These are phyloP conservation scores for Oxytropis ochrocephala DNA, from an alignment of 306 rosid species.

Conservation along the genomic window DNA sequence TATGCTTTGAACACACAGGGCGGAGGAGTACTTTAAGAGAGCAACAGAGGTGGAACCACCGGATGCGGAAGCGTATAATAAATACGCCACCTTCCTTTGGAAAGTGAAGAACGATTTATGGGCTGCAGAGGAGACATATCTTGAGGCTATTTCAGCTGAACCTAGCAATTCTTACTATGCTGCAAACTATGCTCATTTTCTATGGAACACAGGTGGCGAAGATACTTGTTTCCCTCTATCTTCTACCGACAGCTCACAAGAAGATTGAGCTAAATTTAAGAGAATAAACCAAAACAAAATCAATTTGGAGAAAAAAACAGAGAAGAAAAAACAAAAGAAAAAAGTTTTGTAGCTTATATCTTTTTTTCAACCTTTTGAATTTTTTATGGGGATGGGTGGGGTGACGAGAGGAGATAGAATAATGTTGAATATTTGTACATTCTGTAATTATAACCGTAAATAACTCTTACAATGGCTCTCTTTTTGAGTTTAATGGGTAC, in stretches of 20 bases:
- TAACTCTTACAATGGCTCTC: constrained; percentile 20
- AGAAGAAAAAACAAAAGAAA: neutral
- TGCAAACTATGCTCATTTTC: constrained; percentile 84
- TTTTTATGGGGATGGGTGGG: constrained; percentile 8
- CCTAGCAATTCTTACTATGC: constrained; percentile 70
- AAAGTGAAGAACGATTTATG: constrained; percentile 64
- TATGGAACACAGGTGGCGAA: constrained; percentile 90
- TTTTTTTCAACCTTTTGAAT: neutral
- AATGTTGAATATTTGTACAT: neutral
- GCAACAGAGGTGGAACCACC: constrained; percentile 53
- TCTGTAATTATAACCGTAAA: constrained; percentile 32
- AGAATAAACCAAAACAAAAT: neutral
- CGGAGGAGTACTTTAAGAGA: constrained; percentile 80
- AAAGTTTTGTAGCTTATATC: constrained; percentile 29
- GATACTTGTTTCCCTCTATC: constrained; percentile 80
- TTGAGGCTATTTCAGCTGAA: constrained; percentile 77
- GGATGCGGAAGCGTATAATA: constrained; percentile 54
- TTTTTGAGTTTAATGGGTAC: neutral
- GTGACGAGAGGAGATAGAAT: constrained; percentile 1
- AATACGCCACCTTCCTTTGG: constrained; percentile 87
- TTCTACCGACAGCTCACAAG: constrained; percentile 41
- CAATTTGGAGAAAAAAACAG: neutral
- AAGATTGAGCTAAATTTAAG: constrained; percentile 13
- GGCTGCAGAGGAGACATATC: constrained; percentile 82
- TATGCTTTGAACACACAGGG: constrained; percentile 49